Percentiles rank a stretch among this genome's conserved stretches.
phyloP scores from a whole-genome alignment of 805 yeast genomes.

The Barnettozyma pratensis region DNA sequence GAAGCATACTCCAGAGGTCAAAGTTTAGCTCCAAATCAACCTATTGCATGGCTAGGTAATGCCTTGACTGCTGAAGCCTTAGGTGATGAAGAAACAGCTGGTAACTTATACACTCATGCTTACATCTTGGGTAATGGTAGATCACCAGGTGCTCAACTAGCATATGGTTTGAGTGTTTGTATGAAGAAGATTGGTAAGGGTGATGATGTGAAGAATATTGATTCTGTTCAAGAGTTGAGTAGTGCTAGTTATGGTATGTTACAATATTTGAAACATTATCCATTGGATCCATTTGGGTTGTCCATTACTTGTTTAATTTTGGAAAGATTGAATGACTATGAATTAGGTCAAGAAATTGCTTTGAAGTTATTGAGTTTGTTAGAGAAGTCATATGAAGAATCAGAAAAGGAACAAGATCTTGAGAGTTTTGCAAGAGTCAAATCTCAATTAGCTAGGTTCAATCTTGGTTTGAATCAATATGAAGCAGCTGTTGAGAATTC shows the following conservation, averaged over 20 bases:
- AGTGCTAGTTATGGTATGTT: conserved; percentile 64
- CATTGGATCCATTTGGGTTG: conserved; percentile 53
- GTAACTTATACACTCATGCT: conserved; percentile 68
- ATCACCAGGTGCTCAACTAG: conserved; percentile 60
- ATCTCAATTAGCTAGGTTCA: conserved; percentile 66
- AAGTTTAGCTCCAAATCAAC: conserved; percentile 71
- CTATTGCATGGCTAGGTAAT: conserved; percentile 81
- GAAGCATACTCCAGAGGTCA: conserved; percentile 71
- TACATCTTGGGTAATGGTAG: conserved; percentile 71
- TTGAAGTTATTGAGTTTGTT: conserved; percentile 40
- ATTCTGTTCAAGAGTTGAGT: conserved; percentile 58
- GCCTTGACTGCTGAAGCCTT: conserved; percentile 55
- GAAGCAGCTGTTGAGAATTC: conserved; percentile 58
- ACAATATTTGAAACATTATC: conserved; percentile 56
- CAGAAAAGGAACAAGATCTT: conserved; percentile 44
- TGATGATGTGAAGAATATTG: conserved; percentile 49
- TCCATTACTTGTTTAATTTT: conserved; percentile 48
- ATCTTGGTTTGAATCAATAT: conserved; percentile 55
- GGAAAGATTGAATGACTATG: conserved; percentile 68
- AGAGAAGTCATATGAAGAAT: conserved; percentile 51
- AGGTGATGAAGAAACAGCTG: conserved; percentile 48
- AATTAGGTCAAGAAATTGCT: conserved; percentile 46
- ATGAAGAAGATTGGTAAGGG: conserved; percentile 38
- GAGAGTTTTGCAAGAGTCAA: conserved; percentile 53
- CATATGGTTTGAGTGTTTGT: conserved; percentile 61